These are phyloP conservation scores for Claviceps fusiformis DNA, from an alignment of 2,329 filamentous ascomycete genomes.

Conservation along the genomic window DNA sequence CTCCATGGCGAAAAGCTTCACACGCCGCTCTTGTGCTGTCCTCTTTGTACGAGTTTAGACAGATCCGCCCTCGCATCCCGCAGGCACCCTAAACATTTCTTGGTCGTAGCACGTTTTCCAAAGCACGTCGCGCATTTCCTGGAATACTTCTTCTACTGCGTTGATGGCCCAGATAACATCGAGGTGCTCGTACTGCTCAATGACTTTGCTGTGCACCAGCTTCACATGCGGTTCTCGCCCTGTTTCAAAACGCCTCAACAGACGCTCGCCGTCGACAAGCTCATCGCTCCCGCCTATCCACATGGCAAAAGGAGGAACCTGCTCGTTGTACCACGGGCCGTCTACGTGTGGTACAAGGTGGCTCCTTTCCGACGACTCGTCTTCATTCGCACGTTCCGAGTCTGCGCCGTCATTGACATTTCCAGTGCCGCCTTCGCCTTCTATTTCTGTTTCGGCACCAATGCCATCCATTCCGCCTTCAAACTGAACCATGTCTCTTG, in stretches of 20 bases:
- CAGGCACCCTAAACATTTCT: constrained; percentile 47
- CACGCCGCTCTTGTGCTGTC: neutral
- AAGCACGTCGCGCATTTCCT: constrained; percentile 65
- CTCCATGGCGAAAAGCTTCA: too few species aligned
- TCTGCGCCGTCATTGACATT: neutral
- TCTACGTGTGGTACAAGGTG: constrained; percentile 20
- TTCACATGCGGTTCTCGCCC: constrained; percentile 70
- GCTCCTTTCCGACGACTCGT: constrained; percentile 12
- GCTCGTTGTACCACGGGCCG: constrained; percentile 69
- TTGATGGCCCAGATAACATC: constrained; percentile 96
- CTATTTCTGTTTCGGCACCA: neutral
- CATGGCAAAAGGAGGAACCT: constrained; percentile 69
- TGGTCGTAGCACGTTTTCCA: constrained; percentile 60
- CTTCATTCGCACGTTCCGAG: too few species aligned
- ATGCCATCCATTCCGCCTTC: constrained; percentile 48
- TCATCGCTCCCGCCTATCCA: constrained; percentile 79
- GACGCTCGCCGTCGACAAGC: constrained; percentile 66
- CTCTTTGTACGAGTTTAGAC: neutral
- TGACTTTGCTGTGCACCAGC: constrained; percentile 69
- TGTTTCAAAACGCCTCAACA: constrained; percentile 60
- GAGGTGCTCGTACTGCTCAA: constrained; percentile 82
- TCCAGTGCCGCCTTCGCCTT: neutral
- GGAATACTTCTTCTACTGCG: constrained; percentile 66
- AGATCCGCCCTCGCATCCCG: constrained; percentile 38
- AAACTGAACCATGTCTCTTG: constrained; percentile 51